Evolutionary conservation across 75 land plant genomes (phyloP), one percentile per base, ranked within the genome.

Genomic region (Picea sitchensis): DNA sequence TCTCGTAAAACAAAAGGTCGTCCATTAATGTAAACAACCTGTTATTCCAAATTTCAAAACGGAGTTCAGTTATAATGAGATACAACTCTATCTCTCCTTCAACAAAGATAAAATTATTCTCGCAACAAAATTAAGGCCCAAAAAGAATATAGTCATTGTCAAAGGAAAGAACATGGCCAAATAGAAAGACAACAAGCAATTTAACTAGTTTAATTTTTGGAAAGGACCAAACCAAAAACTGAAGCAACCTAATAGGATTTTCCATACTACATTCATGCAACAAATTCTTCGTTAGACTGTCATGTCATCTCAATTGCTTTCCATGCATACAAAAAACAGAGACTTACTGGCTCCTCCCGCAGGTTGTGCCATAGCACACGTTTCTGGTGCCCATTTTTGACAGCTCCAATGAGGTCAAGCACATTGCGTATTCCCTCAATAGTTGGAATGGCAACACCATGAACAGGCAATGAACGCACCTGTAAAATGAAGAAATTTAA

Each of bases 1-100:
- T 96, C 99, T 44, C 99, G 93, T 84, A 96, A 80, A 72, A 96
- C 99, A 87, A 95, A 96, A 68, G 99, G 99, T 2, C 99, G 95
- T 0, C 95, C 92, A 86, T 96, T 96, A 41, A 96, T 90, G 84
- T 96, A 96, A 20, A 96, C 85, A 59, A 96, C 95, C 99, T 96
- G 78, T 65, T 59, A n/a, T 44, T 41, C 44, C 71, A 36, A 15
- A 65, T 17, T 17, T 36, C 41, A 67, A 67, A 71, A n/a, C 11
- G 11, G 23, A 71, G 44, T 23, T 44, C 74, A 62, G 47, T 31
- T 63, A 34, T 14, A 80, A 44, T 47, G 56, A 65, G 8, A 76
- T 59, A 75, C 60, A 54, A 77, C 26, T 23, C 20, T 36, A 15
- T 64, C 36, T 36, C 15, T 20, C 44, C 41, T n/a, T 31, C 20